Conservation (phyloP, 2,329 filamentous ascomycete species). For the Didymella pomorum region DNA sequence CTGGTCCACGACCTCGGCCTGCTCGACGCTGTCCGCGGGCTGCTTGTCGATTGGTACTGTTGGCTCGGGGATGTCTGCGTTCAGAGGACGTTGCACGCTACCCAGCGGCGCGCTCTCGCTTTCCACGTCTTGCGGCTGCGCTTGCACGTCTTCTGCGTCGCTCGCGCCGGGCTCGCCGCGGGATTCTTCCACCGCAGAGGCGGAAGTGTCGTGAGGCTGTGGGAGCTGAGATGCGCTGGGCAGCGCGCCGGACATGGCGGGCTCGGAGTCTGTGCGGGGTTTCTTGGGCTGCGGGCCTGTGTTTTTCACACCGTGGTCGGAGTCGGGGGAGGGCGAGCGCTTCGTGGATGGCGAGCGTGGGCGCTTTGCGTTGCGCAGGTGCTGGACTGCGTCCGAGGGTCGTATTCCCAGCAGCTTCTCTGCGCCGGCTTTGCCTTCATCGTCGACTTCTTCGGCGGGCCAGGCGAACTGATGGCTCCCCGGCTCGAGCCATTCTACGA, state of each 20-base stretch:
- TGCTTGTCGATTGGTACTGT: conserved; percentile 18
- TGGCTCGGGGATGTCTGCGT: conserved; percentile 14
- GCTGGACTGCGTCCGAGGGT: conserved; percentile 41
- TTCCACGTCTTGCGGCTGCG: not conserved
- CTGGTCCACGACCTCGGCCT: conserved; percentile 1
- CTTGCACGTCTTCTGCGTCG: not conserved
- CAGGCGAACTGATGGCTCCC: conserved; percentile 81
- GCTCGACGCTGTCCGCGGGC: conserved; percentile 9
- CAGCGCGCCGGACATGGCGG: conserved; percentile 46
- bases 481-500: conserved; percentile 84
- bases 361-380: conserved; percentile 41
- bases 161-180: not conserved
- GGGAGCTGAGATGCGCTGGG: conserved; percentile 13
- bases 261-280: conserved; percentile 39
- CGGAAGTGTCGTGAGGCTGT: not conserved
- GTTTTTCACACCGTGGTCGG: conserved; percentile 11
- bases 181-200: no score
- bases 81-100: not conserved
- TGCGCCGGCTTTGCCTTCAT: conserved; percentile 77
- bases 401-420: conserved; percentile 66
- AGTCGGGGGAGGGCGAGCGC: not conserved
- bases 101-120: not conserved
- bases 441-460: conserved; percentile 79
- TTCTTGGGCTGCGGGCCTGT: conserved; percentile 35
- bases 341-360: conserved; percentile 25